These are phyloP conservation scores for Amniculicola lignicola DNA, from an alignment of 495 filamentous ascomycete species.

Conservation along the genomic window DNA sequence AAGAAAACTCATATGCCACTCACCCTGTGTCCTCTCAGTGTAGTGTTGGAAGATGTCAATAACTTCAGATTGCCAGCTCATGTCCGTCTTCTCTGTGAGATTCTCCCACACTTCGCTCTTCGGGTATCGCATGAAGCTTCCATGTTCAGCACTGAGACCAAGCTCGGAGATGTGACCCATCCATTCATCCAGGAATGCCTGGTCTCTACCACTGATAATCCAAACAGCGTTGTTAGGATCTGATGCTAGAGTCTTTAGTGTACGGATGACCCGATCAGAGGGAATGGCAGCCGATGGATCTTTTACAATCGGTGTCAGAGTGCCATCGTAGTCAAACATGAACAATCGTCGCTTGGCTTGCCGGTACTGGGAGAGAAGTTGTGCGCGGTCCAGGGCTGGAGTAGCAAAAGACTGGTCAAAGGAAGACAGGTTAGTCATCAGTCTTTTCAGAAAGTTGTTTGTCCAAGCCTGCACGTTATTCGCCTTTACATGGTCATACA, in stretches of 20 bases:
- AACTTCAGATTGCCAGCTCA: slow-evolving; percentile 84
- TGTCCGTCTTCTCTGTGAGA: slow-evolving; percentile 73
- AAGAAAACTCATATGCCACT: slow-evolving; percentile 22
- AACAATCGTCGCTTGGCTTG: slow-evolving; percentile 73
- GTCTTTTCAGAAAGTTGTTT: slow-evolving; percentile 65
- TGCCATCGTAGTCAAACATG: slow-evolving; percentile 99
- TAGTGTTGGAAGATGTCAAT: slow-evolving; percentile 77
- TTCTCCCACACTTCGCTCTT: slow-evolving; percentile 75
- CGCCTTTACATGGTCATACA: slow-evolving; percentile 78
- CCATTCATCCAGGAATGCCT: slow-evolving; percentile 80
- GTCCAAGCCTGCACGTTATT: slow-evolving; percentile 85
- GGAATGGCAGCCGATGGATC: slow-evolving; percentile 86
- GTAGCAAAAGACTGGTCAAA: slow-evolving; percentile 72
- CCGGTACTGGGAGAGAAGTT: slow-evolving; percentile 68
- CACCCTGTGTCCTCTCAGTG: slow-evolving; percentile 77
- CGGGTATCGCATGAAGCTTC: slow-evolving; percentile 84
- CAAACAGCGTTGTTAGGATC: slow-evolving; percentile 85
- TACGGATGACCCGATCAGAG: slow-evolving; percentile 73
- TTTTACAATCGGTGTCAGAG: slow-evolving; percentile 90
- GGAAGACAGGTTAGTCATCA: slow-evolving; percentile 74
- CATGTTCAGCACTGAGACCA: slow-evolving; percentile 91
- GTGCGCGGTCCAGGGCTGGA: slow-evolving; percentile 70
- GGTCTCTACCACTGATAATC: slow-evolving; percentile 94
- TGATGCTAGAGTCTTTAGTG: slow-evolving; percentile 71
- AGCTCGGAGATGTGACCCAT: slow-evolving; percentile 80